These are phyloP conservation scores for Ganoderma sp. DNA, from an alignment of 1,284 basidiomycete species.

Conservation along the genomic window DNA sequence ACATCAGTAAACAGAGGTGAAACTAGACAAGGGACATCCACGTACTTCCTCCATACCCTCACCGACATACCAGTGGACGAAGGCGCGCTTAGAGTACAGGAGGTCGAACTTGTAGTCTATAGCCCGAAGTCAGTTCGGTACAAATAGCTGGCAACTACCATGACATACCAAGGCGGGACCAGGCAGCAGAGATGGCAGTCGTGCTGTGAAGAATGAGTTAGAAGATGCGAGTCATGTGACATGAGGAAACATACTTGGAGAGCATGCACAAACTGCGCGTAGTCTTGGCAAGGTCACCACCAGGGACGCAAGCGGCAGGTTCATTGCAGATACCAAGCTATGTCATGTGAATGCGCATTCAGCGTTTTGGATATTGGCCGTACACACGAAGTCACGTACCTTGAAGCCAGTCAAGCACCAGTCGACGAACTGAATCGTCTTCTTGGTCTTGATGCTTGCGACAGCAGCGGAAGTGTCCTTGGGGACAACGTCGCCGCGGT, in stretches of 20 bases:
- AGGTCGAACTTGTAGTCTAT: conserved; percentile 97
- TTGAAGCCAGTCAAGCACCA: conserved; percentile 99
- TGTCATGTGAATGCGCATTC: conserved; percentile 13
- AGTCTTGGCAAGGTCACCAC: conserved; percentile 94
- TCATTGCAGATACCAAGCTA: conserved; percentile 97
- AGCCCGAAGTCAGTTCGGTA: not conserved
- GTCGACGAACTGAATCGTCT: conserved; percentile 96
- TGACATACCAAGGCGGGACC: conserved; percentile 82
- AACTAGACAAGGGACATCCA: not conserved
- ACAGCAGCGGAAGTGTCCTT: conserved; percentile 97
- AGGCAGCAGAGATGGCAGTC: conserved; percentile 93
- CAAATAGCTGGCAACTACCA: not conserved
- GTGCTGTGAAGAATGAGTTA: conserved; percentile 58
- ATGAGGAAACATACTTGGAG: conserved; percentile 62
- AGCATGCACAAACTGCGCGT: conserved; percentile 97
- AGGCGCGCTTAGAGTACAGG: conserved; percentile 91
- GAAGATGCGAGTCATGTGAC: not conserved
- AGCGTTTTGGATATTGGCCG: conserved; percentile 44
- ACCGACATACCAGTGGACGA: conserved; percentile 94
- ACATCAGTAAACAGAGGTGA: not conserved
- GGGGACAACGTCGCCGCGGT: conserved; percentile 97
- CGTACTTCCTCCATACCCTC: conserved; percentile 94
- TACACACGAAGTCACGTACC: conserved; percentile 55
- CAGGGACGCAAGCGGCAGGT: conserved; percentile 88
- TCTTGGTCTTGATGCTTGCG: conserved; percentile 94